These are phyloP conservation scores for Aureobasidium subglaciale DNA, from an alignment of 2,329 filamentous ascomycete species.

Conservation along the genomic window DNA sequence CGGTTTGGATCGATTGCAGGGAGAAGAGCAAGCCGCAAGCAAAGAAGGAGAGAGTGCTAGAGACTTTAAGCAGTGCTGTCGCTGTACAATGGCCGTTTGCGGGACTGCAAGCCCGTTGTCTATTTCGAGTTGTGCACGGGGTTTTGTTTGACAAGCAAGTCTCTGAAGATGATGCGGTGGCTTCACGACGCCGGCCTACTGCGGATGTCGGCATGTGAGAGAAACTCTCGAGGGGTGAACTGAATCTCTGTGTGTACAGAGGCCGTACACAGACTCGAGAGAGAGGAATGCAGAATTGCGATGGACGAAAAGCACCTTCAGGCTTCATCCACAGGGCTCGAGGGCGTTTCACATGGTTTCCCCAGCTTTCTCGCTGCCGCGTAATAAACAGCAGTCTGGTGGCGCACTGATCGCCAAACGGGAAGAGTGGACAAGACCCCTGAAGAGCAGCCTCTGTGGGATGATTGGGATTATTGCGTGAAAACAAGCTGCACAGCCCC, in stretches of 20 bases:
- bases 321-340: background rate
- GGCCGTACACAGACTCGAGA: background rate
- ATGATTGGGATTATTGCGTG: background rate
- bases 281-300: background rate
- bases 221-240: background rate
- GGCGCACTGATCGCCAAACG: constrained; percentile 15
- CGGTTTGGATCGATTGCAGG: background rate
- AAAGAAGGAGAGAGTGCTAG: background rate
- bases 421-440: constrained; percentile 13
- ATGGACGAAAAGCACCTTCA: background rate
- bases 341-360: constrained; percentile 3
- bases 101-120: constrained; percentile 14
- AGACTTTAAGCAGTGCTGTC: constrained; percentile 13
- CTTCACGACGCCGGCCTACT: background rate
- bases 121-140: constrained; percentile 4
- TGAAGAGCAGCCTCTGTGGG: background rate
- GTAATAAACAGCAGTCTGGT: constrained; percentile 11
- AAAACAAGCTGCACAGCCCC: constrained; percentile 14
- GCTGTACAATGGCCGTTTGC: constrained; percentile 11
- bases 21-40: background rate
- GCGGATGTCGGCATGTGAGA: background rate
- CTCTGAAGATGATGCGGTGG: constrained; percentile 3
- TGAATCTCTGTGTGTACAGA: background rate
- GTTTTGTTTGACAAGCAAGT: background rate
- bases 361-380: constrained; percentile 11